These are phyloP conservation scores for Mycosphaerelloides madeirae DNA, from an alignment of 2,329 filamentous ascomycete genomes.

Conservation along the genomic window DNA sequence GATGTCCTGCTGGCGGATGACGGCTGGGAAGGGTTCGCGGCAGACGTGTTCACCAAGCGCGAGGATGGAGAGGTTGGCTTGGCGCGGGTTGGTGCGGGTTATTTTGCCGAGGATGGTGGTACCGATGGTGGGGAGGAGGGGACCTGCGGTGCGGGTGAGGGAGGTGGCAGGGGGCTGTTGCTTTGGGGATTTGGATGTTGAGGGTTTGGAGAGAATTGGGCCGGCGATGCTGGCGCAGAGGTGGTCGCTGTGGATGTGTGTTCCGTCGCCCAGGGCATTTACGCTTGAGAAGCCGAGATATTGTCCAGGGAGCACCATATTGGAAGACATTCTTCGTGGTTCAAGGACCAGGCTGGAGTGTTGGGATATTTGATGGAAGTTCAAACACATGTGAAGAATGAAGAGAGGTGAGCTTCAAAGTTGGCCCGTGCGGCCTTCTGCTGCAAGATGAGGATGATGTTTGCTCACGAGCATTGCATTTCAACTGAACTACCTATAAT, in stretches of 20 bases:
- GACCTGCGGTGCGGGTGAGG: conserved; percentile 69
- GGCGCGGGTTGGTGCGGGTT: conserved; percentile 74
- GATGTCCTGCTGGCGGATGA: conserved; percentile 66
- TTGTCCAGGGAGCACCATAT: conserved; percentile 73
- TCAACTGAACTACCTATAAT: too few species aligned
- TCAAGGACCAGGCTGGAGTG: too few species aligned
- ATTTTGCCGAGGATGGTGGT: conserved; percentile 79
- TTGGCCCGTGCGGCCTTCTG: too few species aligned
- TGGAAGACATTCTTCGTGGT: background rate
- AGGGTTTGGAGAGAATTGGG: conserved; percentile 38
- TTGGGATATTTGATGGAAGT: too few species aligned
- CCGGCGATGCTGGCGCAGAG: conserved; percentile 82
- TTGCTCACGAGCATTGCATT: too few species aligned
- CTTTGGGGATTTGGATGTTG: conserved; percentile 47
- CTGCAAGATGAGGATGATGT: too few species aligned
- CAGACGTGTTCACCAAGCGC: conserved; percentile 36
- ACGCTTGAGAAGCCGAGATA: conserved; percentile 63
- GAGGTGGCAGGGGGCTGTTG: conserved; percentile 37
- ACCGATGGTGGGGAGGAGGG: conserved; percentile 76
- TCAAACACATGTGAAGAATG: too few species aligned
- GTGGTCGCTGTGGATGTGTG: conserved; percentile 69
- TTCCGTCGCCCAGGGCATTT: conserved; percentile 73
- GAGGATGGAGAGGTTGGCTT: conserved; percentile 80
- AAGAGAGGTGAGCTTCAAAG: too few species aligned
- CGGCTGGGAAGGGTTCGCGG: conserved; percentile 29